Evolutionary conservation across 2,329 filamentous ascomycete species (phyloP).

Genomic region (Fusarium luffae): DNA sequence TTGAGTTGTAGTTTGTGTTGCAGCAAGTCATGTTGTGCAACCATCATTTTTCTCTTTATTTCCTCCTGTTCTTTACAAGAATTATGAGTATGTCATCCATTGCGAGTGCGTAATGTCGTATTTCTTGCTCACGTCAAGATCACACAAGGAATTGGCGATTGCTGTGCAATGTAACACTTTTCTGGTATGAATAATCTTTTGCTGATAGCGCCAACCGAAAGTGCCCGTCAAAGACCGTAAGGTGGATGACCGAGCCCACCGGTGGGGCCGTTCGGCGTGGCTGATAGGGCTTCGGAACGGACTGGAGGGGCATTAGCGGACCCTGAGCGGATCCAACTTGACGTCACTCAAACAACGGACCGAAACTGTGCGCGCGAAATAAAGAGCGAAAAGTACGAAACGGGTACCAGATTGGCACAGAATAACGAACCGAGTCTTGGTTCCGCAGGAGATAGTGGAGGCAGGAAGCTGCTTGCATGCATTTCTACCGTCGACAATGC

Average conservation of each 20-base stretch:
- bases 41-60: not conserved
- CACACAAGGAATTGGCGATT: slow-evolving; percentile 15
- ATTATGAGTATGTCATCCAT: slow-evolving; percentile 1
- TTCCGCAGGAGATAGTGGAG: slow-evolving; percentile 17
- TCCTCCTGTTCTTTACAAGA: not conserved
- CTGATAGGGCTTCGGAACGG: slow-evolving; percentile 47
- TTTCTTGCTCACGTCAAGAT: slow-evolving; percentile 6
- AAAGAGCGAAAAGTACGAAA: slow-evolving; percentile 9
- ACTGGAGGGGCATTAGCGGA: slow-evolving; percentile 26
- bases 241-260: slow-evolving; percentile 9
- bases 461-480: slow-evolving; percentile 13
- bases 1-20: slow-evolving; percentile 13
- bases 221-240: slow-evolving; percentile 14
- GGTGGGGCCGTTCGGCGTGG: slow-evolving; percentile 44
- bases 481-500: slow-evolving; percentile 33
- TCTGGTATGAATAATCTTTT: slow-evolving; percentile 28
- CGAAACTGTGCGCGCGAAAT: slow-evolving; percentile 31
- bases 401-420: slow-evolving; percentile 14
- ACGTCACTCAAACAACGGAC: slow-evolving; percentile 47
- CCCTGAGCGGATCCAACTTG: slow-evolving; percentile 37
- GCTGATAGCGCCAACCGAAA: slow-evolving; percentile 31
- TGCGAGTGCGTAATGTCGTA: not conserved
- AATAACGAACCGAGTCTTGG: slow-evolving; percentile 25
- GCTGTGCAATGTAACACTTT: slow-evolving; percentile 12
- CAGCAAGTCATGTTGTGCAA: slow-evolving; percentile 7